Conservation (phyloP, 345 rosid genomes). For the Cardiospermum halicacabum region DNA sequence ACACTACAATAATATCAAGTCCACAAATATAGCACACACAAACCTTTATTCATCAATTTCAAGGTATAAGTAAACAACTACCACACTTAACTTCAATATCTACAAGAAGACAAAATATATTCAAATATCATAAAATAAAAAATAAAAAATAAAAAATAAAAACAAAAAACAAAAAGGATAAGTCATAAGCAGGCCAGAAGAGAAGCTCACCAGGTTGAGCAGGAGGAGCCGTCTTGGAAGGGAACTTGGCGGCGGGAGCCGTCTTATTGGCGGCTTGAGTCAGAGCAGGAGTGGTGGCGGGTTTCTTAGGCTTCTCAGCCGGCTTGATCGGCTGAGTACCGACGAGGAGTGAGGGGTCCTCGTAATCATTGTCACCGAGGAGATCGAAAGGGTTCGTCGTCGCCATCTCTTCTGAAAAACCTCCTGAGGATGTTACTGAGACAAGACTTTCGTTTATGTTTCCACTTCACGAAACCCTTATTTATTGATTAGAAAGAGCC, state of each 20-base stretch:
- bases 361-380: slow-evolving; percentile 71
- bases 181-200: neutral
- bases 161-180: neutral
- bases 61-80: neutral
- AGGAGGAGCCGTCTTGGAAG: slow-evolving; percentile 76
- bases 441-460: neutral
- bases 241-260: slow-evolving; percentile 55
- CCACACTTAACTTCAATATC: too few species aligned
- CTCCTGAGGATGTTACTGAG: slow-evolving; percentile 3
- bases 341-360: slow-evolving; percentile 67
- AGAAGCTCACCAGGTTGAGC: slow-evolving; percentile 68
- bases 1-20: neutral
- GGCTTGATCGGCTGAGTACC: slow-evolving; percentile 39
- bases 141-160: neutral
- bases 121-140: neutral
- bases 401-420: slow-evolving; percentile 44
- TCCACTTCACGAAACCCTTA: slow-evolving; percentile 15
- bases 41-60: neutral
- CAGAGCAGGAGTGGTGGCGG: slow-evolving; percentile 29
- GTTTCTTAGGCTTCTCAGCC: slow-evolving; percentile 60
- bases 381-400: slow-evolving; percentile 86
- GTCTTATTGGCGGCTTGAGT: slow-evolving; percentile 34
- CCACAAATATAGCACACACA: neutral
- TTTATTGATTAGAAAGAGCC: slow-evolving; percentile 32
- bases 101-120: neutral